These are phyloP conservation scores for Erysimum cheiranthoides DNA, from an alignment of 345 rosid genomes.

Conservation along the genomic window DNA sequence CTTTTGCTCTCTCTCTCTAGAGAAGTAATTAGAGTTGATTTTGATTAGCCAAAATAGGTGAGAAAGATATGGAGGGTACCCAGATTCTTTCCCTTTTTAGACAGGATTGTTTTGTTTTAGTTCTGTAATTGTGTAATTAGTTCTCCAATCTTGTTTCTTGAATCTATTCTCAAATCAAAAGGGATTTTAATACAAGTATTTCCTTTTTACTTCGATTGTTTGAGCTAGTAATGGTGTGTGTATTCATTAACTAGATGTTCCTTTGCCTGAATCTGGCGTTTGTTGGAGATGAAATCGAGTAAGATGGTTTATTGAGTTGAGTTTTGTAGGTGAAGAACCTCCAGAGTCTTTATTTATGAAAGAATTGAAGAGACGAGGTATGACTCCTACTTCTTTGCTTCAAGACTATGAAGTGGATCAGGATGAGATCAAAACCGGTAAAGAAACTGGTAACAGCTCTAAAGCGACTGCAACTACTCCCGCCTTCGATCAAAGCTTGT, in stretches of 20 bases:
- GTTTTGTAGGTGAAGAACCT: constrained; percentile 79
- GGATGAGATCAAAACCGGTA: constrained; percentile 58
- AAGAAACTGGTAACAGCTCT: constrained; percentile 56
- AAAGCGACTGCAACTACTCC: constrained; percentile 76
- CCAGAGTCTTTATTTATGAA: constrained; percentile 95
- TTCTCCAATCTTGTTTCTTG: background rate
- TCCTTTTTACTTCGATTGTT: background rate
- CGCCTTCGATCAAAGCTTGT: constrained; percentile 59
- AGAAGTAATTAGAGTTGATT: background rate
- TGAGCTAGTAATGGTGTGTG: background rate
- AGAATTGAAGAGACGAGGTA: constrained; percentile 90
- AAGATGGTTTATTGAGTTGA: constrained; percentile 25
- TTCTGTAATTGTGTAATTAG: background rate
- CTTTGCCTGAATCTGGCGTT: background rate
- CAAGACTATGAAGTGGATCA: constrained; percentile 68
- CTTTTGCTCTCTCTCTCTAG: too few relatives aligned
- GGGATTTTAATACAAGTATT: background rate
- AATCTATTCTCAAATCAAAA: background rate
- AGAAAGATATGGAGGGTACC: background rate
- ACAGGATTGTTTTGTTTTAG: background rate
- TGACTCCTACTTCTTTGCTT: constrained; percentile 86
- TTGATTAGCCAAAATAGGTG: background rate
- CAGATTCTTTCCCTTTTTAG: background rate
- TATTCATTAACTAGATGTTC: background rate
- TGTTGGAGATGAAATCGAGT: background rate